phyloP scores from a whole-genome alignment of 495 filamentous ascomycete species.

The Aspergillus haitiensis region DNA sequence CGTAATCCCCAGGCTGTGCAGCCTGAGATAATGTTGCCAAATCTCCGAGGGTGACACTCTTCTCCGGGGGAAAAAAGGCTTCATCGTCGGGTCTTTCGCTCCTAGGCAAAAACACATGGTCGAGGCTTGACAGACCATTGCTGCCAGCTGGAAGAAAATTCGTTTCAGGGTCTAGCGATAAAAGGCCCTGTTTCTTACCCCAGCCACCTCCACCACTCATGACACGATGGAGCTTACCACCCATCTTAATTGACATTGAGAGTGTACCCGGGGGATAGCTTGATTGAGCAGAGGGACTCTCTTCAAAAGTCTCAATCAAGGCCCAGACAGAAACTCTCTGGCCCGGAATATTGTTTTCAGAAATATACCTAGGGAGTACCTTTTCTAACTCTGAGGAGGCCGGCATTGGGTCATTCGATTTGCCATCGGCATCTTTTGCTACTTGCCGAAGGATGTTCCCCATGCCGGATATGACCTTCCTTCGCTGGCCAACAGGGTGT shows the following conservation, averaged over 20 bases:
- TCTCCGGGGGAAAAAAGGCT: slow-evolving; percentile 24
- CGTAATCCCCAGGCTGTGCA: slow-evolving; percentile 47
- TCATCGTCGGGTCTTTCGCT: slow-evolving; percentile 17
- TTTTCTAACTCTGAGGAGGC: slow-evolving; percentile 77
- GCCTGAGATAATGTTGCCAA: slow-evolving; percentile 45
- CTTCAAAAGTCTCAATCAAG: slow-evolving; percentile 49
- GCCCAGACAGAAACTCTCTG: slow-evolving; percentile 73
- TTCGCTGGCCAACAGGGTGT: slow-evolving; percentile 62
- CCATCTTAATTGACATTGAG: slow-evolving; percentile 32
- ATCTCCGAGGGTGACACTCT: slow-evolving; percentile 33
- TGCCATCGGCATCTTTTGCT: slow-evolving; percentile 44
- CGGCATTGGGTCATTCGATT: slow-evolving; percentile 51
- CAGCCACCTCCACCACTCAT: slow-evolving; percentile 90
- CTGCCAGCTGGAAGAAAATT: slow-evolving; percentile 29
- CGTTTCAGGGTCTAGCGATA: slow-evolving; percentile 76
- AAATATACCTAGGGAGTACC: slow-evolving; percentile 60
- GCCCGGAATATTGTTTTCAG: slow-evolving; percentile 42
- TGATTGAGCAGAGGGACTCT: slow-evolving; percentile 21
- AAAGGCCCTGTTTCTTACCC: slow-evolving; percentile 79
- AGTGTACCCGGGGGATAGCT: slow-evolving; percentile 27
- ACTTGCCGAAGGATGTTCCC: slow-evolving; percentile 81
- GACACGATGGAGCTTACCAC: slow-evolving; percentile 62
- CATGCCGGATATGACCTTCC: slow-evolving; percentile 64
- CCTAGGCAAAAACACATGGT: slow-evolving; percentile 26
- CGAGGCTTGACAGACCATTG: slow-evolving; percentile 21